A percentile compares a stretch with the other conserved stretches of the same genome.
Conservation (phyloP, 1,284 basidiomycete species). For the Leccinum glutinopallens region DNA sequence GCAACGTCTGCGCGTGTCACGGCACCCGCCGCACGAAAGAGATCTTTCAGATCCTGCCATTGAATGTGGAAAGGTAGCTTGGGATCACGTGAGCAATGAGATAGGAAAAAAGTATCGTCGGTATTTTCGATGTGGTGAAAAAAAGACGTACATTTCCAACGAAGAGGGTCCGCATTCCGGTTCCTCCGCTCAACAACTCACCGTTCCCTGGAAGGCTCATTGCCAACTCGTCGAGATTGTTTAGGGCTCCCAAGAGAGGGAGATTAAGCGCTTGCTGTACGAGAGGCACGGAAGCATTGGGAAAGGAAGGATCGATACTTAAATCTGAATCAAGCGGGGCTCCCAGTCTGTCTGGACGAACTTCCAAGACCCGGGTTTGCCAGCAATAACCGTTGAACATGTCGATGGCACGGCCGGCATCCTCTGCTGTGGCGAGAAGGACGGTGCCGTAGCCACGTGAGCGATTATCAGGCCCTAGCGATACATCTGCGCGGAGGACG, state of each 20-base stretch:
- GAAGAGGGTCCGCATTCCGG: slow-evolving; percentile 64
- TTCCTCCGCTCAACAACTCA: slow-evolving; percentile 34
- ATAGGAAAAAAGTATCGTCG: slow-evolving; percentile 3
- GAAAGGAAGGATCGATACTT: slow-evolving; percentile 18
- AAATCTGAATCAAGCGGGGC: slow-evolving; percentile 31
- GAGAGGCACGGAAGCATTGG: slow-evolving; percentile 20
- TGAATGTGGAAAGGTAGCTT: slow-evolving; percentile 96
- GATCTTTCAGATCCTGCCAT: slow-evolving; percentile 98
- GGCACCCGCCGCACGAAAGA: slow-evolving; percentile 92
- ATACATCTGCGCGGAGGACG: slow-evolving; percentile 92
- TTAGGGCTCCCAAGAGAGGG: slow-evolving; percentile 18
- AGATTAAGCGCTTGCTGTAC: slow-evolving; percentile 24
- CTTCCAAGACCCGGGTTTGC: slow-evolving; percentile 90
- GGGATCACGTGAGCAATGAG: slow-evolving; percentile 26
- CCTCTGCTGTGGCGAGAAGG: slow-evolving; percentile 87
- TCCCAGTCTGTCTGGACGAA: slow-evolving; percentile 77
- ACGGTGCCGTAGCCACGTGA: slow-evolving; percentile 94
- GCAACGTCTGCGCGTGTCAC: slow-evolving; percentile 95
- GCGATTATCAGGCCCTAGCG: slow-evolving; percentile 89
- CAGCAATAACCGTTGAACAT: slow-evolving; percentile 92
- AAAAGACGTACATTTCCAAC: slow-evolving; percentile 59
- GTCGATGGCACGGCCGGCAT: slow-evolving; percentile 87
- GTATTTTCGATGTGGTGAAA: slow-evolving; percentile 15
- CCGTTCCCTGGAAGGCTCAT: slow-evolving; percentile 18
- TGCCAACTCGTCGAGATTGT: slow-evolving; percentile 26